These are phyloP conservation scores for Phytopythium kandeliae DNA, from an alignment of 352 stramenopile genomes.

Conservation along the genomic window DNA sequence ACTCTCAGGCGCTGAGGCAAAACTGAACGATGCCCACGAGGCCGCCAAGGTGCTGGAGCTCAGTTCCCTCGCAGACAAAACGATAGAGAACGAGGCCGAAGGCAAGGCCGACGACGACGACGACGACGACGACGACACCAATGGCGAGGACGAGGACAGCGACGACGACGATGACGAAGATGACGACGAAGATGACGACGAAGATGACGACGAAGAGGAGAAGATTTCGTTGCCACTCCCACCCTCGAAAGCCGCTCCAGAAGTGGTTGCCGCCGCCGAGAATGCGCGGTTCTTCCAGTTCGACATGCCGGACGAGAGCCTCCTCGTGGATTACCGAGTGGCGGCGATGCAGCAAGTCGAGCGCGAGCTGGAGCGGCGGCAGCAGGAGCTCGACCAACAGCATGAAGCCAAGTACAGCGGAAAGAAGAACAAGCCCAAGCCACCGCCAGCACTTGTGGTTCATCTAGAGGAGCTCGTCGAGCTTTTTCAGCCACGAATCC, in stretches of 20 bases:
- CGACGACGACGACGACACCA: conserved; percentile 8
- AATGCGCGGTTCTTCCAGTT: conserved; percentile 37
- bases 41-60: conserved; percentile 22
- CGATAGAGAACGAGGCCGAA: conserved; percentile 8
- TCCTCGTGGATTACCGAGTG: conserved; percentile 39
- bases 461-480: conserved; percentile 37
- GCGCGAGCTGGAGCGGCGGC: conserved; percentile 24
- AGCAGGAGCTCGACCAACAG: conserved; percentile 4
- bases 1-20: conserved; percentile 20
- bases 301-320: conserved; percentile 33
- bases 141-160: conserved; percentile 9
- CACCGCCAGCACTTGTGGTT: conserved; percentile 10
- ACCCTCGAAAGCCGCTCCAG: neutral
- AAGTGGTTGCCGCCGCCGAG: neutral
- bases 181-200: conserved; percentile 7
- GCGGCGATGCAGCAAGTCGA: conserved; percentile 30
- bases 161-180: no score
- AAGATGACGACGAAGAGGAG: conserved; percentile 8
- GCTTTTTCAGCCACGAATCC: conserved; percentile 38
- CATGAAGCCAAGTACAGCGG: conserved; percentile 1
- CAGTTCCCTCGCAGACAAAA: conserved; percentile 9
- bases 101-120: conserved; percentile 14
- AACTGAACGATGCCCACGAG: conserved; percentile 13
- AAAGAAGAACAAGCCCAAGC: conserved; percentile 15
- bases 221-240: conserved; percentile 2